Evolutionary conservation across 768 basidiomycete genomes (phyloP), one percentile per base, ranked within the genome.

Genomic region (Lentinula detonsa): DNA sequence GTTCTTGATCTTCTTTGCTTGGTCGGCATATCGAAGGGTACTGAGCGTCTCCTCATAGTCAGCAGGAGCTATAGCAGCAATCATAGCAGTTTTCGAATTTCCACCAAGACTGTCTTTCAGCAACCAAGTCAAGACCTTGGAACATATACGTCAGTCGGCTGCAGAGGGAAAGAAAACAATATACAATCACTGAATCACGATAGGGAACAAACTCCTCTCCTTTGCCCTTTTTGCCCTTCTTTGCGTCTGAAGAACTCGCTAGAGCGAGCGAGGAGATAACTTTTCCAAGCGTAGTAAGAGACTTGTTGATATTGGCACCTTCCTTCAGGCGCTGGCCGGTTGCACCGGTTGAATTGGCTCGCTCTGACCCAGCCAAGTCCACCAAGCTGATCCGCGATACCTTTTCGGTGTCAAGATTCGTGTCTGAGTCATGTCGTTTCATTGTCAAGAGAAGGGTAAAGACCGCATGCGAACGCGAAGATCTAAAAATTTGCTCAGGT

Each of bases 1-100:
- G 76, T 98, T 99, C 87, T 95, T 98, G 76, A 99, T 99, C 87
- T 96, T 96, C 88, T 99, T 99, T 37, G 96, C 95, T 72, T 93
- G 93, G 80, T 97, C 95, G 66, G 97, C 97, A 74, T 99, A 98
- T 5, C 97, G 90, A 61, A 99, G 78, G 2, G 96, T 98, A 74
- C 93, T 93, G 63, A 98, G 78, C 15, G 96, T 98, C 74, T 98
- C 96, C 65, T 98, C 96, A 69, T 98, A 98, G 75, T 98, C 95
- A 50, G 95, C 95, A n/a, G 95, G 95, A 49, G 94, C 87, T 63
- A 99, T 98, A 42, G 97, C 97, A 55, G 97, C 97, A 65, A 99
- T 98, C 97, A 99, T 98, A 4, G 96, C 95, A 4, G 96, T 99
- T 78, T 97, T 96, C 37, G 92, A 95, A 75, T 96, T 96, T 5